A percentile compares a stretch with the other conserved stretches of the same genome.
phyloP scores from a whole-genome alignment of 257 asterid species.

The Scutellaria minor region DNA sequence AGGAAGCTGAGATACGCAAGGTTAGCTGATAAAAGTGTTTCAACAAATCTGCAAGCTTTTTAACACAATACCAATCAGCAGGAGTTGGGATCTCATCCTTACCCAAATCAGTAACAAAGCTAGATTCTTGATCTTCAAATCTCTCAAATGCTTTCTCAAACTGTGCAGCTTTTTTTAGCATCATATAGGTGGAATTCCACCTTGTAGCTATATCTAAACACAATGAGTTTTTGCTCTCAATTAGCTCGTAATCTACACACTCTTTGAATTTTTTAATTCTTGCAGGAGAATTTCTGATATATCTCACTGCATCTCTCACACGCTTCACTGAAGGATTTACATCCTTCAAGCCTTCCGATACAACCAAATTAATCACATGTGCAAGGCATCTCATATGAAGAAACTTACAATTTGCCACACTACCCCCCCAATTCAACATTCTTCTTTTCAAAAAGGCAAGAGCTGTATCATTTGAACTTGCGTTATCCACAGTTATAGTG shows the following conservation, averaged over 20 bases:
- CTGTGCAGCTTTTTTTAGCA: not conserved
- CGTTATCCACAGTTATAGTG: not conserved
- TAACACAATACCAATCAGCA: not conserved
- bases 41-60: not conserved
- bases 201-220: not conserved
- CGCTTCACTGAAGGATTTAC: too few species aligned
- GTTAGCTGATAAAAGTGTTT: too few species aligned
- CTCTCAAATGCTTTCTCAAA: conserved; percentile 10
- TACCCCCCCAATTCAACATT: conserved; percentile 1
- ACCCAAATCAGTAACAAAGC: not conserved
- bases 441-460: not conserved
- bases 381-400: not conserved
- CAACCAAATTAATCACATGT: not conserved
- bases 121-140: not conserved
- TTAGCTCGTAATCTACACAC: not conserved
- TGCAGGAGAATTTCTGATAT: not conserved
- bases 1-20: too few species aligned
- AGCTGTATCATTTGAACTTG: not conserved
- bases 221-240: not conserved
- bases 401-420: conserved; percentile 1
- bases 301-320: too few species aligned
- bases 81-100: not conserved
- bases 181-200: not conserved
- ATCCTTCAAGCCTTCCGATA: too few species aligned
- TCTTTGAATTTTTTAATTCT: not conserved